Conservation (phyloP, 2,329 filamentous ascomycete species). For the Pseudogymnoascus sp. region DNA sequence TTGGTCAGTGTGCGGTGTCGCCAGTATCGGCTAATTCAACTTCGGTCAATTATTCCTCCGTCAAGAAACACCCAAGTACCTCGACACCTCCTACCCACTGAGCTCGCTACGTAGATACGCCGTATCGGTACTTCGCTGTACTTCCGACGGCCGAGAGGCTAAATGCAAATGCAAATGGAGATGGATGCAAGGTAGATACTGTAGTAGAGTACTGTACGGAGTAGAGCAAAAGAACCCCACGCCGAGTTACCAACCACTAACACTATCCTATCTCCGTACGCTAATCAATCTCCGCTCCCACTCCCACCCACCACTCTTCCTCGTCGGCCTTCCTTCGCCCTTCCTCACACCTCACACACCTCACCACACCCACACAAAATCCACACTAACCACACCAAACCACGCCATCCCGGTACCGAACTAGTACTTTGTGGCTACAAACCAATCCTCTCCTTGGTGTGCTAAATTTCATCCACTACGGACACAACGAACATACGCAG, state of each 20-base stretch:
- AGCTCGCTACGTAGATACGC: neutral
- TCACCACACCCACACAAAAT: too few species aligned
- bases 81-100: neutral
- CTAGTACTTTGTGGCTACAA: neutral
- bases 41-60: neutral
- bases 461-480: neutral
- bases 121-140: neutral
- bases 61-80: neutral
- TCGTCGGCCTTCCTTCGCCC: too few species aligned
- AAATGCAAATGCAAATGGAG: neutral
- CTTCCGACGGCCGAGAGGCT: neutral
- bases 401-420: neutral
- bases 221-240: too few species aligned
- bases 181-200: too few species aligned
- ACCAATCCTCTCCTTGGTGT: neutral
- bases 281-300: too few species aligned
- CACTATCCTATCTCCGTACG: too few species aligned
- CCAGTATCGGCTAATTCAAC: neutral
- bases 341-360: too few species aligned
- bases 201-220: too few species aligned
- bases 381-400: too few species aligned
- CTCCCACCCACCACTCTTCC: too few species aligned
- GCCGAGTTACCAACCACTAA: too few species aligned
- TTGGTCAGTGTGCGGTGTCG: neutral
- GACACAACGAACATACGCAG: too few species aligned